Base-by-base conservation (phyloP, 441 rosid genomes). In the Populus hybrid region DNA sequence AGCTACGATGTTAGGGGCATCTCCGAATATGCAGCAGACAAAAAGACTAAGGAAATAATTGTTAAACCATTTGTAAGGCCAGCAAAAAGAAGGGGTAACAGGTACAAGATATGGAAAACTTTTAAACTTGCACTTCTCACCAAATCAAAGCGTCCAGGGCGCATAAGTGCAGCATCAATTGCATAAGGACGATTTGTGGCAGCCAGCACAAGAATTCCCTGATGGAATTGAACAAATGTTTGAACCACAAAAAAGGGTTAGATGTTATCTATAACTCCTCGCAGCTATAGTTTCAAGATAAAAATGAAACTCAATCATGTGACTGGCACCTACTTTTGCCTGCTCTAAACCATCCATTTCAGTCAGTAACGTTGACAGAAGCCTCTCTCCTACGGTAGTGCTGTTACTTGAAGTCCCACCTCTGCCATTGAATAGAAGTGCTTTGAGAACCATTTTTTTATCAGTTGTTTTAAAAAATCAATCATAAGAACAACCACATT, bases 301-400 rank as follows among this genome's bases (percentile, higher is more conserved):
- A 32, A 78, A 12, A 11, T 30, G 32, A 59, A 81, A 66, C 35
- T 64, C 30, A 74, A 78, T 28, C 34, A 65, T 59, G 70, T 69
- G 2, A 42, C 30, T 18, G 38, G 71, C 46, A 53, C 84, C 82
- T 83, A 92, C 97, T 80, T 90, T 93, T 76, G 94, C 90, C 82
- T 92, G 88, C 85, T 96, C 97, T 71, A 94, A 82, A 81, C 98
- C 98, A 78, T 93, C 99, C 97, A 94, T 94, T 90, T 96, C 98
- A 21, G 97, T 96, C 78, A 96, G 88, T 79, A 96, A 82, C 66
- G 97, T 94, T 67, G 97, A 92, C 9, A 96, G 75, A 84, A 96
- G 98, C 85, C 98, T 94, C 89, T 93, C 99, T 72, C 97, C 98
- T 70, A 94, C 92, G 6, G 92, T 74, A 34, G 81, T 78, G 63